A percentile compares a stretch with the other conserved stretches of the same genome.
Conservation (phyloP, 2,329 filamentous ascomycete genomes). For the Claviceps spartinae region DNA sequence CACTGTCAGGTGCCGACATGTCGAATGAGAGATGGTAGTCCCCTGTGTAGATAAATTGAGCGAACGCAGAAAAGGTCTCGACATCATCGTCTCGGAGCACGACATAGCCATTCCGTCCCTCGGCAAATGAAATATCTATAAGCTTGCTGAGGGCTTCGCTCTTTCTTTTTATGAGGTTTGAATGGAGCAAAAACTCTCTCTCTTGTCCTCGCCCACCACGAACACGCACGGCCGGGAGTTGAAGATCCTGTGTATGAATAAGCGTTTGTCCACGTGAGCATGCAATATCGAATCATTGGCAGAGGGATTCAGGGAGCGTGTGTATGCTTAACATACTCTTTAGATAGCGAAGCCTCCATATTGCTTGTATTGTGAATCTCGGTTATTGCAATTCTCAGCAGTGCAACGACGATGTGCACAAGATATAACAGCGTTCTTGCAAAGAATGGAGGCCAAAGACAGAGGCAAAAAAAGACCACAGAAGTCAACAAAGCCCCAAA, state of each 20-base stretch:
- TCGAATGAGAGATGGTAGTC: not conserved
- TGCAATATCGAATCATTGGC: too few relatives aligned
- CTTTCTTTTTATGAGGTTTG: not conserved
- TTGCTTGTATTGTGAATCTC: too few relatives aligned
- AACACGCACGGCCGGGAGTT: not conserved
- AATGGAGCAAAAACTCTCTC: not conserved
- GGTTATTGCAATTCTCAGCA: too few relatives aligned
- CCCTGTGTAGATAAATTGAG: not conserved
- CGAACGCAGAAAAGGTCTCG: not conserved
- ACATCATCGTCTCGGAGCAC: not conserved
- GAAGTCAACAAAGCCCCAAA: too few relatives aligned
- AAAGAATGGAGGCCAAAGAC: too few relatives aligned
- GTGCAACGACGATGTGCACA: too few relatives aligned
- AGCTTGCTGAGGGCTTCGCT: not conserved
- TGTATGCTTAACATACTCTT: too few relatives aligned
- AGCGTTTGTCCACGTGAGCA: too few relatives aligned
- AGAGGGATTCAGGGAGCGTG: too few relatives aligned
- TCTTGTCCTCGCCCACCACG: not conserved
- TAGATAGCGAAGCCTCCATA: too few relatives aligned
- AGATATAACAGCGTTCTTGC: too few relatives aligned
- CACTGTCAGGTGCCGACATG: not conserved
- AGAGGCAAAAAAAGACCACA: too few relatives aligned
- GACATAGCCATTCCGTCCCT: not conserved
- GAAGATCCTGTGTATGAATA: not conserved
- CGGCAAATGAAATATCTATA: not conserved